A percentile compares a stretch with the other conserved stretches of the same genome.
Evolutionary conservation across 164 flowering plant species (phyloP).

Genomic region (Magnolia changhungtana): DNA sequence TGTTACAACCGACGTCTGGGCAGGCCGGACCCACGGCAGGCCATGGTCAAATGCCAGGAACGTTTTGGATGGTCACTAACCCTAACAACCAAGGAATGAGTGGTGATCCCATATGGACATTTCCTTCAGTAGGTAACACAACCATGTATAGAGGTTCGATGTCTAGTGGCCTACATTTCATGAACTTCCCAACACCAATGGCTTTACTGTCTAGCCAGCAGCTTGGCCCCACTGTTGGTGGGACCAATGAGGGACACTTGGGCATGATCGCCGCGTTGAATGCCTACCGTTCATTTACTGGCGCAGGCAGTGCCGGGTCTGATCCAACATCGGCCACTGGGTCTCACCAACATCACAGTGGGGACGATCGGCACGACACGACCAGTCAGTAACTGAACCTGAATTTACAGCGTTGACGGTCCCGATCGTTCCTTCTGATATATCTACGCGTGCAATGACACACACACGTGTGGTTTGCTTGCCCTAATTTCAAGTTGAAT

Average conservation of each 20-base stretch:
- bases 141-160: constrained; percentile 44
- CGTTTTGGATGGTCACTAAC: constrained; percentile 85
- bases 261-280: constrained; percentile 61
- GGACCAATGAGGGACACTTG: constrained; percentile 52
- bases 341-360: constrained; percentile 53
- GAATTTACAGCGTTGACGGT: background rate
- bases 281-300: constrained; percentile 38
- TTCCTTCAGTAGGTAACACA: constrained; percentile 27
- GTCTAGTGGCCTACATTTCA: constrained; percentile 62
- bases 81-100: constrained; percentile 42
- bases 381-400: constrained; percentile 26
- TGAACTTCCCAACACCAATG: constrained; percentile 60
- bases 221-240: constrained; percentile 30
- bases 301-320: constrained; percentile 12
- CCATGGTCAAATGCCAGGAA: constrained; percentile 59
- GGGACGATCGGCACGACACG: constrained; percentile 58
- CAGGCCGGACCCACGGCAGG: constrained; percentile 33
- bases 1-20: constrained; percentile 55
- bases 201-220: constrained; percentile 62
- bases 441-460: background rate
- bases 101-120: constrained; percentile 55
- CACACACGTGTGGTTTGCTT: constrained; percentile 9
- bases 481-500: constrained; percentile 10
- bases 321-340: constrained; percentile 42
- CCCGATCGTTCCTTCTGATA: background rate